phyloP scores from a whole-genome alignment of 2,329 filamentous ascomycete genomes.

The Arthrocladium fulminans region DNA sequence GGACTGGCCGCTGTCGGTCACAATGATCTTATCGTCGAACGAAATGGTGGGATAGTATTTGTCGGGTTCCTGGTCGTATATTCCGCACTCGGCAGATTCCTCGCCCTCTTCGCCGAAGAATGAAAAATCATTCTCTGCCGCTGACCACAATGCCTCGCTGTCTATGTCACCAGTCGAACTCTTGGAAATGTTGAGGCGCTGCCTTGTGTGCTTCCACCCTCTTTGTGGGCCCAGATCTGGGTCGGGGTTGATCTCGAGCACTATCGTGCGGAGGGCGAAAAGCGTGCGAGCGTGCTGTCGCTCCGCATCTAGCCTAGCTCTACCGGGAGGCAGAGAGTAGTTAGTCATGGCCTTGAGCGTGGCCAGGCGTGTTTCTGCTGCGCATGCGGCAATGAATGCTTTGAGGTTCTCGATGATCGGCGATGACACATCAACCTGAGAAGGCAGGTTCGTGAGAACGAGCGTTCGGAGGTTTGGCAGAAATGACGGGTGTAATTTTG shows the following conservation, averaged over 20 bases:
- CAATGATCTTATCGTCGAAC: constrained; percentile 38
- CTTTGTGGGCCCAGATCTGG: constrained; percentile 11
- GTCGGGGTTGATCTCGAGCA: constrained; percentile 45
- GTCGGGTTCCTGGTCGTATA: constrained; percentile 38
- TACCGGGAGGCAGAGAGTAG: constrained; percentile 51
- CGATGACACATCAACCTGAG: constrained; percentile 33
- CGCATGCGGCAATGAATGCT: constrained; percentile 49
- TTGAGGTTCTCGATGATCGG: constrained; percentile 38
- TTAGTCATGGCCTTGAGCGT: constrained; percentile 46
- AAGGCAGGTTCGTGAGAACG: constrained; percentile 49
- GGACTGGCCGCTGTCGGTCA: constrained; percentile 26
- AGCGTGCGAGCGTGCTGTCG: constrained; percentile 41
- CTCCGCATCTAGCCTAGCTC: constrained; percentile 41
- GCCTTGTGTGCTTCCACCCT: constrained; percentile 34
- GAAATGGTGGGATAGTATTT: constrained; percentile 37
- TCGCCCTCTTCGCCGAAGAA: constrained; percentile 48
- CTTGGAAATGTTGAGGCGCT: constrained; percentile 40
- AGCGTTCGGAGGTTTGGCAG: constrained; percentile 47
- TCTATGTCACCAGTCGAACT: constrained; percentile 53
- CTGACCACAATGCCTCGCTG: constrained; percentile 51
- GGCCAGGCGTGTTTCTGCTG: constrained; percentile 46
- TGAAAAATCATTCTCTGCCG: constrained; percentile 51
- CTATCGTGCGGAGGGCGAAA: constrained; percentile 48
- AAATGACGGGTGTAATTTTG: constrained; percentile 44
- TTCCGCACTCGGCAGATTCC: constrained; percentile 38